These are phyloP conservation scores for Cladosporium sphaerospermum DNA, from an alignment of 2,329 filamentous ascomycete genomes.

Conservation along the genomic window DNA sequence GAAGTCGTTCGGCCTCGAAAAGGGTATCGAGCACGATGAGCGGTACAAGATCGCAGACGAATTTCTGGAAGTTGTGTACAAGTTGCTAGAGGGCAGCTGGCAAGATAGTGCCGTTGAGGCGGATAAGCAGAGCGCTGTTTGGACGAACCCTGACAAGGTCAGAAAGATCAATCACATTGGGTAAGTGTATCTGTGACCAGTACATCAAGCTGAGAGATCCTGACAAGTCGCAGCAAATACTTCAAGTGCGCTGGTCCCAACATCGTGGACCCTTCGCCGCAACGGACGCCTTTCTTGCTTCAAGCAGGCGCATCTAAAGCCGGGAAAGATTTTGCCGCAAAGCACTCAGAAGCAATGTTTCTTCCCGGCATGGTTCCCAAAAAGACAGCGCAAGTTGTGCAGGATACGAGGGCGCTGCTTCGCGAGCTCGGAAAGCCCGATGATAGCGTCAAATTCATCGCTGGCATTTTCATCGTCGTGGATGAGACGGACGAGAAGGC, in stretches of 20 bases:
- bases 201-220: not conserved
- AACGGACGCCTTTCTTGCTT: slow-evolving; percentile 52
- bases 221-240: slow-evolving; percentile 25
- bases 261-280: slow-evolving; percentile 50
- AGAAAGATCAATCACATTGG: slow-evolving; percentile 41
- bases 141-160: slow-evolving; percentile 51
- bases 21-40: slow-evolving; percentile 45
- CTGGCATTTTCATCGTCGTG: slow-evolving; percentile 39
- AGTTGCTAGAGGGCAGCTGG: slow-evolving; percentile 27
- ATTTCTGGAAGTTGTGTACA: slow-evolving; percentile 32
- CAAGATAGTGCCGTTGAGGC: slow-evolving; percentile 35
- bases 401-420: slow-evolving; percentile 37
- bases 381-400: slow-evolving; percentile 37
- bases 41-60: slow-evolving; percentile 45
- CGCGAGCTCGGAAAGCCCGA: slow-evolving; percentile 35
- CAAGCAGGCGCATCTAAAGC: slow-evolving; percentile 43
- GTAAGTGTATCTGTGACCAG: not conserved
- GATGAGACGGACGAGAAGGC: slow-evolving; percentile 41
- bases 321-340: slow-evolving; percentile 41
- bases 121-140: slow-evolving; percentile 53
- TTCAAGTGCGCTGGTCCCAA: slow-evolving; percentile 41
- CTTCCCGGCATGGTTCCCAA: slow-evolving; percentile 40
- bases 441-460: slow-evolving; percentile 38
- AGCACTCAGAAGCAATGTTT: slow-evolving; percentile 43
- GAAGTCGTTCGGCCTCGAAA: slow-evolving; percentile 40